phyloP scores from a whole-genome alignment of 441 rosid species.

The Mallotus japonicus region DNA sequence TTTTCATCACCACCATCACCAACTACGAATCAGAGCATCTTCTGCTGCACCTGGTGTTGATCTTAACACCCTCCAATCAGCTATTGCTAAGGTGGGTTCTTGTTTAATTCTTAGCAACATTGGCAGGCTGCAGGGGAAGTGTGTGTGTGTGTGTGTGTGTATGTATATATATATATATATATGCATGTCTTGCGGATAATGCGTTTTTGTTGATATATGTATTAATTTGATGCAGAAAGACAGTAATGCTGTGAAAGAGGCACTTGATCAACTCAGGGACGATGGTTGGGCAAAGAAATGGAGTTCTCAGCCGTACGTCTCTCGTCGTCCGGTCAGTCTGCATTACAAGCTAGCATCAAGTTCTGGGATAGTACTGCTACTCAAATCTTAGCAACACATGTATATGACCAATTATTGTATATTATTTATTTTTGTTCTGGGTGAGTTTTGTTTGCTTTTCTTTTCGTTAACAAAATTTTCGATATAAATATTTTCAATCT shows the following conservation, averaged over 20 bases:
- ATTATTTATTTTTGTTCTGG: constrained; percentile 1
- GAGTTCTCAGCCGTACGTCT: constrained; percentile 91
- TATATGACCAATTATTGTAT: constrained; percentile 9
- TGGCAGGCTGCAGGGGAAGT: too few relatives aligned
- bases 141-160: too few relatives aligned
- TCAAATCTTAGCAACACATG: constrained; percentile 19
- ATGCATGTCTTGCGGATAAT: too few relatives aligned
- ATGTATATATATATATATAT: too few relatives aligned
- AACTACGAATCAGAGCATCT: constrained; percentile 17
- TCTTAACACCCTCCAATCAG: constrained; percentile 27
- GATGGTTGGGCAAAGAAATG: constrained; percentile 90
- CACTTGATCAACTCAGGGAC: constrained; percentile 62
- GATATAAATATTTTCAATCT: neutral
- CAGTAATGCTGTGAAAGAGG: constrained; percentile 74
- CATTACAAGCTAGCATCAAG: constrained; percentile 22
- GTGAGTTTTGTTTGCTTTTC: too few relatives aligned
- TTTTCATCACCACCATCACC: neutral
- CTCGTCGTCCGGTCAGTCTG: constrained; percentile 88
- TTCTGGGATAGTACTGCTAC: constrained; percentile 22
- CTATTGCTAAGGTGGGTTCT: constrained; percentile 18
- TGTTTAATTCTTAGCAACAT: neutral
- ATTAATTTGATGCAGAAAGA: constrained; percentile 54
- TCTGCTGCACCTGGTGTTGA: constrained; percentile 19
- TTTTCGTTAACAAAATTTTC: too few relatives aligned
- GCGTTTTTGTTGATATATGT: neutral